Base-by-base conservation (phyloP, 352 stramenopile species). In the Phytophthora hybrid region DNA sequence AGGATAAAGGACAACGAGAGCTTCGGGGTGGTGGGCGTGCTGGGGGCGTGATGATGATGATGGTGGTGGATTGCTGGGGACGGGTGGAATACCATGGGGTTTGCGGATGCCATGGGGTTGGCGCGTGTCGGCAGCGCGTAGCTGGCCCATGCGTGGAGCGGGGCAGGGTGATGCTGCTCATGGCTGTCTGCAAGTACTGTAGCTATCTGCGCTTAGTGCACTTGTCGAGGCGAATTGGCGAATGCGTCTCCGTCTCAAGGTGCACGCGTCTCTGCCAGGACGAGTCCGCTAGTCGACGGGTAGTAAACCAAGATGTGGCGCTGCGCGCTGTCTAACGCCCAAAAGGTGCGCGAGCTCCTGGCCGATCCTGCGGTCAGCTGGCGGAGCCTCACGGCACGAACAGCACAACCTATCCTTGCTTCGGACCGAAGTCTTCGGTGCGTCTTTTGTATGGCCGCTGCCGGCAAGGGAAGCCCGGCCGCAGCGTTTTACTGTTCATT, bases 1-100 rank as follows among this genome's bases (percentile, higher is more conserved):
- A 77, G 63, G 52, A 73, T 77, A 54, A 69, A 77, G 41, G 70
- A 44, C 21, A 73, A 54, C 44, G 69, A 72, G 32, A 77, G 46
- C 58, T 73, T 77, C 57, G 70, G 70, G 21, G 63, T 56, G 46
- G 18, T 60, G 21, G 16, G 21, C 26, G 51, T 37, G 14, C 39
- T 8, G 53, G 63, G 11, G 52, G 41, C 39, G 53, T 69, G 14
- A 41, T 41, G 34, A 13, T 41, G 34, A 11, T n/a, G n/a, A n/a
- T 41, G 34, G 9, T 41, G 26, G 62, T 63, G 44, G 16, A 53
- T 46, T 11, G 29, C 26, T 4, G 59, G 62, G 29, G 23, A n/a
- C 39, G 34, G 64, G 46, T 71, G 63, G 62, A 61, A 63, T 8
- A 66, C 61, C 55, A 66, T 66, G 9, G 31, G 55, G n/a, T 46